Evolutionary conservation across 805 yeast species (phyloP).

Genomic region (Candida germanica): DNA sequence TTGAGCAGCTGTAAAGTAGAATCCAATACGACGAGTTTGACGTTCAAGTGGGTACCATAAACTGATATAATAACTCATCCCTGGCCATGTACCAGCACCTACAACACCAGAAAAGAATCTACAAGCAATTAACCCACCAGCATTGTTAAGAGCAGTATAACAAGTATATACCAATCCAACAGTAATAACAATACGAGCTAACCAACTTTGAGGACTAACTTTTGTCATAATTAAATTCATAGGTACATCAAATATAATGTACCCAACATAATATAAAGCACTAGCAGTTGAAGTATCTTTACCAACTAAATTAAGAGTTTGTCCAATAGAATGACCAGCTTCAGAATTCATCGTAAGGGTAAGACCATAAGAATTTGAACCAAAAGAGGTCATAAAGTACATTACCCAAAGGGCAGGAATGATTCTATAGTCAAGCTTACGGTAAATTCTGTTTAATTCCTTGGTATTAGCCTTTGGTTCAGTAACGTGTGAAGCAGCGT

Average conservation of each 20-base stretch:
- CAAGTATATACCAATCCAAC: constrained; percentile 79
- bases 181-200: constrained; percentile 69
- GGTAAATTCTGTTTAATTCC: constrained; percentile 51
- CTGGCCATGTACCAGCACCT: constrained; percentile 91
- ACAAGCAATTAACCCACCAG: constrained; percentile 63
- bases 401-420: constrained; percentile 81
- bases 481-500: background rate
- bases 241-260: constrained; percentile 80
- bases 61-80: constrained; percentile 77
- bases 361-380: constrained; percentile 72
- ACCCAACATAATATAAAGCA: constrained; percentile 80
- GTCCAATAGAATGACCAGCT: constrained; percentile 57
- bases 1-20: constrained; percentile 89
- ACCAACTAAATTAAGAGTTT: constrained; percentile 47
- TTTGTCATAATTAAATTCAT: constrained; percentile 84
- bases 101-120: constrained; percentile 72
- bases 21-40: constrained; percentile 76
- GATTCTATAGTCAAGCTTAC: constrained; percentile 65
- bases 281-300: constrained; percentile 70
- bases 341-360: constrained; percentile 74
- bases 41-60: constrained; percentile 83
- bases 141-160: constrained; percentile 56
- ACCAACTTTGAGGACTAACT: constrained; percentile 82
- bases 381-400: constrained; percentile 77
- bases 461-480: constrained; percentile 16